A percentile compares a stretch with the other conserved stretches of the same genome.
Conservation (phyloP, 345 rosid genomes). For the Moringa oleifera region DNA sequence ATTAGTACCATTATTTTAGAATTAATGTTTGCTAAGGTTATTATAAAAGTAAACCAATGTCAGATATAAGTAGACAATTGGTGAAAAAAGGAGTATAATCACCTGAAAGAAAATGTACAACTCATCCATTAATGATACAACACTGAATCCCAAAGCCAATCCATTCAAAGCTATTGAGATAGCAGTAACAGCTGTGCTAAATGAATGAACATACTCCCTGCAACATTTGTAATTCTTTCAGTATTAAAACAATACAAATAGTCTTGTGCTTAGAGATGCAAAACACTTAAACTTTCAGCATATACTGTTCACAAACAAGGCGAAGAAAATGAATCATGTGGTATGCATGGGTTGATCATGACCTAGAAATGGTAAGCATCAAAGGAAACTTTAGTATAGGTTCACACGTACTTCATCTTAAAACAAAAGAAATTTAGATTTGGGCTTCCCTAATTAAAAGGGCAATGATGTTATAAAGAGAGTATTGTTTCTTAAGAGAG, state of each 20-base stretch:
- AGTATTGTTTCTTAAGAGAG: too few species aligned
- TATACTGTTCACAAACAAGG: background rate
- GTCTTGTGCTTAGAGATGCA: constrained; percentile 1
- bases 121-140: constrained; percentile 53
- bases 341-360: constrained; percentile 2
- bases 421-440: too few species aligned
- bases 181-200: constrained; percentile 38
- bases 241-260: background rate
- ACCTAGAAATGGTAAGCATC: background rate
- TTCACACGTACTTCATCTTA: too few species aligned
- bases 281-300: constrained; percentile 15
- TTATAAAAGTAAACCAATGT: constrained; percentile 3
- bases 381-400: too few species aligned
- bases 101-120: constrained; percentile 63
- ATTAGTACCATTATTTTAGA: too few species aligned
- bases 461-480: background rate
- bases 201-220: constrained; percentile 70
- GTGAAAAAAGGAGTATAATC: constrained; percentile 24
- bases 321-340: background rate
- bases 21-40: background rate
- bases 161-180: constrained; percentile 51
- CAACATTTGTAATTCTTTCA: constrained; percentile 24
- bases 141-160: constrained; percentile 46
- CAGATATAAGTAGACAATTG: constrained; percentile 3
- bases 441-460: background rate